phyloP scores from a whole-genome alignment of 306 rosid genomes.

The Castanea mollissima region DNA sequence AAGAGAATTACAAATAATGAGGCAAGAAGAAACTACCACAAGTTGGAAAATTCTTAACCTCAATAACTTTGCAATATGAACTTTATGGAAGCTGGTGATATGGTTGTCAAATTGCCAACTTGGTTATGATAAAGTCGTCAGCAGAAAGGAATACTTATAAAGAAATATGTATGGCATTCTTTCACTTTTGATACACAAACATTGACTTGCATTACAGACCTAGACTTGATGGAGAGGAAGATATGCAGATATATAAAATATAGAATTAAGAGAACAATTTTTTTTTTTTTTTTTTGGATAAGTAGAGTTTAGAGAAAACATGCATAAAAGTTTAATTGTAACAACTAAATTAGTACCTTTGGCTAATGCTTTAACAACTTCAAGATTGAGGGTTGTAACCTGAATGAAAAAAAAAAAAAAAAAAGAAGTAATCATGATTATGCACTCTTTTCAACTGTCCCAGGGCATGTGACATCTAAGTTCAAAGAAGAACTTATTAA shows the following conservation, averaged over 20 bases:
- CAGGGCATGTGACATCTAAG: neutral
- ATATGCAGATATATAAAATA: neutral
- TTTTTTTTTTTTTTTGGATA: no score
- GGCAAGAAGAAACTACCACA: neutral
- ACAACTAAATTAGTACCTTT: constrained; percentile 51
- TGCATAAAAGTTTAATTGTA: constrained; percentile 7
- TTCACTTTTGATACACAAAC: neutral
- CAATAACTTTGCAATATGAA: neutral
- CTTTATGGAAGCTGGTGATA: neutral
- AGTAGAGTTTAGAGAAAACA: neutral
- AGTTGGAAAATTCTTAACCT: neutral
- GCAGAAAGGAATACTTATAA: neutral
- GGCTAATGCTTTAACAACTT: constrained; percentile 89
- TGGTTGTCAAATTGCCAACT: neutral
- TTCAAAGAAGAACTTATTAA: constrained; percentile 13
- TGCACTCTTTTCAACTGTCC: constrained; percentile 19
- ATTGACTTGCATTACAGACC: neutral
- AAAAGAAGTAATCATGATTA: neutral
- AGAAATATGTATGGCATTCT: neutral
- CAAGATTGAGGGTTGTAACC: constrained; percentile 89
- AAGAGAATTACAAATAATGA: neutral
- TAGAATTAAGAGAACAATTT: neutral
- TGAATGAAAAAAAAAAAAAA: constrained; percentile 21
- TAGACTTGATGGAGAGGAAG: neutral
- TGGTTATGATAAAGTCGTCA: neutral